Evolutionary conservation across 1,139 yeast genomes (phyloP), one percentile per base, ranked within the genome.

Genomic region (Magnusiomyces sp.): DNA sequence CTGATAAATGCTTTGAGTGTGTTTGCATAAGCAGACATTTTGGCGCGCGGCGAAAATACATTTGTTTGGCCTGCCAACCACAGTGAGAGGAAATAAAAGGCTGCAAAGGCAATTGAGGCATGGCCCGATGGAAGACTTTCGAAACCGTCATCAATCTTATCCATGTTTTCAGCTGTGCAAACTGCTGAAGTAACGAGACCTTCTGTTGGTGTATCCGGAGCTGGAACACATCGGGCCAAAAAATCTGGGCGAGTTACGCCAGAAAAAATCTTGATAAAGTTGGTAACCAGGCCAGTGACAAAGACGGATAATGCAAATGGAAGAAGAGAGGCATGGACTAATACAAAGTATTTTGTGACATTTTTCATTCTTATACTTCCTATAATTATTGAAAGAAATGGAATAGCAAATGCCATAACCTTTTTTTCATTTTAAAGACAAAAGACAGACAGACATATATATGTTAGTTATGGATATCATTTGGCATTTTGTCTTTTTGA

Each of bases 101-200:
- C 82, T 1, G 85, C 69, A 64, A 85, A 86, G 32, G 87, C 73
- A 54, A 80, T 69, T 10, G 88, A 78, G 1, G 90, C 75, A 61
- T 86, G 95, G 10, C 95, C 95, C 1, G 89, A 81, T 0, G 95
- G 95, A 0, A 90, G 81, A 6, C 88, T 80, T 60, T 86, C 77
- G 70, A 83, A 74, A 0, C 95, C 95, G 59, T 86, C 95, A 34
- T 66, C n/a, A 10, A 52, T 62, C 20, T 68, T 58, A 6, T 40
- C 51, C 40, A 49, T 43, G 47, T 72, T 63, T 2, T 65, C 60
- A 31, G 69, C 70, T 0, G 80, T 75, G 60, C 84, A 79, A 11
- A 80, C 75, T n/a, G 71, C 76, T 14, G 66, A 58, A 1, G 85
- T 81, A 32, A 68, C 74, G 47, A 78, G 73, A 38, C 62, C 59